phyloP scores from a whole-genome alignment of 345 rosid genomes.

The Trapa incisa region DNA sequence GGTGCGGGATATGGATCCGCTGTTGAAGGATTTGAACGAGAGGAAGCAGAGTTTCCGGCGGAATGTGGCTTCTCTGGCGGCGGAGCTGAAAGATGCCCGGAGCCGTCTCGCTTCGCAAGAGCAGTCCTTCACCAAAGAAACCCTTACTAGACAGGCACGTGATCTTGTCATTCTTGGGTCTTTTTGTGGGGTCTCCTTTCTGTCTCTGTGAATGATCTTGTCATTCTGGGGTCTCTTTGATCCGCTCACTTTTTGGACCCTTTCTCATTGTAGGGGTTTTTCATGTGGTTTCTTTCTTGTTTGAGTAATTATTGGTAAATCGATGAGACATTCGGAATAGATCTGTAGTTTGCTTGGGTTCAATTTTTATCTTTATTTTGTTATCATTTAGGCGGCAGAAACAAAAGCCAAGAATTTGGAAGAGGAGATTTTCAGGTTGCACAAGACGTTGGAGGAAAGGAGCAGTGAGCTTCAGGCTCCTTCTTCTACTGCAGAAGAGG shows the following conservation, averaged over 20 bases:
- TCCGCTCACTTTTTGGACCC: too few species aligned
- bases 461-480: conserved; percentile 55
- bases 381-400: conserved; percentile 60
- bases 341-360: background rate
- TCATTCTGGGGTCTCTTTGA: background rate
- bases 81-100: conserved; percentile 78
- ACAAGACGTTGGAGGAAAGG: conserved; percentile 48
- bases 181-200: conserved; percentile 7
- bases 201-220: conserved; percentile 4
- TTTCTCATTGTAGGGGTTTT: background rate
- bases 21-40: conserved; percentile 85
- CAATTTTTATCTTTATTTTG: background rate
- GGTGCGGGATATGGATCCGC: conserved; percentile 53
- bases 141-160: conserved; percentile 66
- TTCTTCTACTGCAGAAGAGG: conserved; percentile 64
- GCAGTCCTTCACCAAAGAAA: conserved; percentile 65
- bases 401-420: conserved; percentile 59
- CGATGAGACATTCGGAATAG: background rate
- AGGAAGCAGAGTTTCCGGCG: conserved; percentile 79
- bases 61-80: conserved; percentile 81
- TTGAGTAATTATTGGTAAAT: background rate
- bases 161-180: background rate
- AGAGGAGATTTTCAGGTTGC: conserved; percentile 40
- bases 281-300: background rate
- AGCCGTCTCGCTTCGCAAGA: conserved; percentile 59